These are phyloP conservation scores for Citrus sinensis DNA, from an alignment of 345 rosid species.

Conservation along the genomic window DVS_A1.0 CM039168.1:29679001-29679500, in stretches of 20 bases:
- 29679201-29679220: conserved; percentile 3
- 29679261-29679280: neutral
- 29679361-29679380: neutral
- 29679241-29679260: neutral
- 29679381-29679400: neutral
- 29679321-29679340: neutral
- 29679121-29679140: conserved; percentile 93
- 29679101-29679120: conserved; percentile 82
- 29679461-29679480: neutral
- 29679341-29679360: neutral
- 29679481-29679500: neutral
- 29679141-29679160: conserved; percentile 94
- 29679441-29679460: neutral
- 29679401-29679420: neutral
- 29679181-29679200: neutral
- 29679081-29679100: conserved; percentile 93
- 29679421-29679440: neutral
- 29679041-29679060: conserved; percentile 98
- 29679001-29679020: conserved; percentile 89
- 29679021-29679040: conserved; percentile 95
- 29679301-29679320: neutral
- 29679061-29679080: conserved; percentile 90
- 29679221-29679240: neutral
- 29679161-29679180: conserved; percentile 12
- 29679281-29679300: neutral